Evolutionary conservation across 208 protist species (phyloP).

Genomic region (Plasmodiophora brassicae): DNA sequence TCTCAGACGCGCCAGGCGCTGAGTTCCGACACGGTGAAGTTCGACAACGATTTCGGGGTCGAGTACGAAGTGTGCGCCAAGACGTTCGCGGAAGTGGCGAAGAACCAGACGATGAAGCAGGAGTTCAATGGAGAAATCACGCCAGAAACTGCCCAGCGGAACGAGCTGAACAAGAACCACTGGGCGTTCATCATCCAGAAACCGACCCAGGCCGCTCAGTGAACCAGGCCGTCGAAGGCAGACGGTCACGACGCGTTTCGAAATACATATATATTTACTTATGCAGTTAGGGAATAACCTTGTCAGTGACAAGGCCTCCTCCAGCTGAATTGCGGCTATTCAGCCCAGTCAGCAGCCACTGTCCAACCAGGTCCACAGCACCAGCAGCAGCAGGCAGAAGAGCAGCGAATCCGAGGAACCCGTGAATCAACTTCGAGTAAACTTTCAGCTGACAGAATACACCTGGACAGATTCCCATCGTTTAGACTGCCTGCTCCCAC

Average conservation of each 20-base stretch:
- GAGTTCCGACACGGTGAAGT: conserved; percentile 1
- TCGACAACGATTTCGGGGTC: conserved; percentile 20
- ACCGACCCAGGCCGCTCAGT: not conserved
- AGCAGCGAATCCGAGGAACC: not conserved
- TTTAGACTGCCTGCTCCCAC: not conserved
- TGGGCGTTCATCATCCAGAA: conserved; percentile 8
- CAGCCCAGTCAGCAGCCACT: not conserved
- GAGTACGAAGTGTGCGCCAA: conserved; percentile 13
- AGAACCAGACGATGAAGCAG: conserved; percentile 31
- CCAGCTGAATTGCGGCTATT: no score
- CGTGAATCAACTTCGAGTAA: not conserved
- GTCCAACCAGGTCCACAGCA: not conserved
- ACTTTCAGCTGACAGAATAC: conserved; percentile 27
- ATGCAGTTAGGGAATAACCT: no score
- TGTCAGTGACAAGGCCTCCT: no score
- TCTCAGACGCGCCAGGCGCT: not conserved
- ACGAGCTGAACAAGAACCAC: conserved; percentile 1
- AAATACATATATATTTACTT: not conserved
- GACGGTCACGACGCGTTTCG: not conserved
- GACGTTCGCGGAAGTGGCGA: not conserved
- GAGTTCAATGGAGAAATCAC: conserved; percentile 5
- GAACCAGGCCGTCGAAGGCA: not conserved
- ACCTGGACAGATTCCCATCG: not conserved
- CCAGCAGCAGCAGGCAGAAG: not conserved
- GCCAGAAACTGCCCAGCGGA: not conserved